A percentile compares a stretch with the other conserved stretches of the same genome.
These are phyloP conservation scores for Amanita thiersii DNA, from an alignment of 768 basidiomycete species.

Conservation along the genomic window DNA sequence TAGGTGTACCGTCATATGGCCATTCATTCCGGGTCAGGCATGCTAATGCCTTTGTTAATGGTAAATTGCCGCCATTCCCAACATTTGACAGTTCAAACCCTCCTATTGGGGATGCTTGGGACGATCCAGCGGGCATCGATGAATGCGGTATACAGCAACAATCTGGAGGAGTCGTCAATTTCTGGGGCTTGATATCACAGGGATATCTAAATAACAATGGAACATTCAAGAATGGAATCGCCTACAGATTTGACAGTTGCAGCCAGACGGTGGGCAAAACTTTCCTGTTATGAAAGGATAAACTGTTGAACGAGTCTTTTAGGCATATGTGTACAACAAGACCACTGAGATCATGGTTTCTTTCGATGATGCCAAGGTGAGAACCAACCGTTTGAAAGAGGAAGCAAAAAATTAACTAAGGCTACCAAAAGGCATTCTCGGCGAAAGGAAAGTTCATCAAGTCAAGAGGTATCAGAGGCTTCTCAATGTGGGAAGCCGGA, in stretches of 20 bases:
- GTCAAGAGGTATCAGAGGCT: constrained; percentile 43
- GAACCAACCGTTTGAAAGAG: constrained; percentile 4
- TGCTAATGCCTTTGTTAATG: constrained; percentile 34
- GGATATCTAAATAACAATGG: constrained; percentile 49
- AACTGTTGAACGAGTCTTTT: neutral
- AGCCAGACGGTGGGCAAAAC: constrained; percentile 55
- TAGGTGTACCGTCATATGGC: constrained; percentile 80
- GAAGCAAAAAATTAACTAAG: neutral
- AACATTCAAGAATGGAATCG: constrained; percentile 38
- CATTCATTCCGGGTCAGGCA: constrained; percentile 60
- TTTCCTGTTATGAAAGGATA: neutral
- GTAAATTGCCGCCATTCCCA: constrained; percentile 38
- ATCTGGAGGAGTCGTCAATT: constrained; percentile 50
- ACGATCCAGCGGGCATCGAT: constrained; percentile 40
- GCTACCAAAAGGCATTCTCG: constrained; percentile 25
- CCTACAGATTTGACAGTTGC: constrained; percentile 53
- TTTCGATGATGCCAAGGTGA: constrained; percentile 35
- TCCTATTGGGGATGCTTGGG: constrained; percentile 61
- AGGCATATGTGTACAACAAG: constrained; percentile 40
- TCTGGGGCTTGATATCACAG: constrained; percentile 52
- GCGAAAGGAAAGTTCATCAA: constrained; percentile 56
- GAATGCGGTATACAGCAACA: constrained; percentile 45
- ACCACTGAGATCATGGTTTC: constrained; percentile 38
- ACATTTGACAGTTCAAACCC: constrained; percentile 39
- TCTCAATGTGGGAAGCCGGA: constrained; percentile 67